Base-by-base conservation (phyloP, 108 stramenopile genomes). In the Cyclotella atomus region DNA sequence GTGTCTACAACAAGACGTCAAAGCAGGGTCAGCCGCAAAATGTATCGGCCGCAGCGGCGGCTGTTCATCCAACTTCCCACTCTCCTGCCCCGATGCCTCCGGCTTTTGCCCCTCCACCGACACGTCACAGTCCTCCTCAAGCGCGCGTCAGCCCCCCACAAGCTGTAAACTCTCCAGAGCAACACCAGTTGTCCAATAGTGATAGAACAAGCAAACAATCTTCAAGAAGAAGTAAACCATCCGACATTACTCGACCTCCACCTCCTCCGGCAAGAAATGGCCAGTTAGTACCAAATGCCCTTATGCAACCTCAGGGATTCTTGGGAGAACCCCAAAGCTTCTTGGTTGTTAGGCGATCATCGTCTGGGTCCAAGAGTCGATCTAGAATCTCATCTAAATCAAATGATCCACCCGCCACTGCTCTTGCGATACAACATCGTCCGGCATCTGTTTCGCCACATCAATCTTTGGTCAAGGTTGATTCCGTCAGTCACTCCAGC, bases 1-100 rank as follows among this genome's bases (percentile, higher is more conserved):
- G 69, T 45, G 29, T 70, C 20, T 70, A 70, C 43, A 70, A 70
- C 55, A 70, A 57, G 69, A 30, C 67, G 14, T 9, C 15, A 34
- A 35, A 17, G 6, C 60, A 27, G 36, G 36, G 3, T 43, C 20
- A 8, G 27, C 27, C 55, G 7, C 55, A 56, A 8, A 7, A 28
- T 28, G 12, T 32, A 9, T 8, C 23, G 12, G 20, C 60, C 23
- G 41, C 60, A 3, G 20, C 24, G 14, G 41, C 35, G 38, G 24
- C 60, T 25, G 41, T 24, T 12, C 35, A 38, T 23, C 60, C 17
- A 5, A 24, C 60, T 19, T 41, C 36, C n/a, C 21, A 38, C 60
- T 61, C 60, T 36, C 60, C 20, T 4, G 36, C 29, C 1, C 28
- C 56, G 28, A 32, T 15, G 29, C 20, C 28, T 14, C 30, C 56